These are phyloP conservation scores for Dioscorea zingiberensis DNA, from an alignment of 106 monocot genomes.

Conservation along the genomic window DNA sequence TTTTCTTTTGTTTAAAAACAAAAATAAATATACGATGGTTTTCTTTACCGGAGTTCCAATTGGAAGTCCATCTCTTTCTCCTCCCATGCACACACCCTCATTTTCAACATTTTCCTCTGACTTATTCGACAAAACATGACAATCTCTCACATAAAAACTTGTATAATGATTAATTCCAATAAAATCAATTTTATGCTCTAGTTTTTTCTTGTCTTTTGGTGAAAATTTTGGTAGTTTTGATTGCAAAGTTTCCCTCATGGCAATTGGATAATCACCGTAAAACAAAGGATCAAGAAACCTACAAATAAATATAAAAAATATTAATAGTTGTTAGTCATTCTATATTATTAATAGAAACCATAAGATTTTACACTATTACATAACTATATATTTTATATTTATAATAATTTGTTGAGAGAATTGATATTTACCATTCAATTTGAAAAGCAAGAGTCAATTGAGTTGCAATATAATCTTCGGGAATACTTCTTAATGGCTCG, in stretches of 20 bases:
- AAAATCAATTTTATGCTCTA: conserved; percentile 41
- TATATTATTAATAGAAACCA: background rate
- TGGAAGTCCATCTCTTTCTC: conserved; percentile 13
- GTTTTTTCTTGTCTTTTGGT: conserved; percentile 14
- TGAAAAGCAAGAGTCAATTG: too few species aligned
- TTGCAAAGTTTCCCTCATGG: conserved; percentile 25
- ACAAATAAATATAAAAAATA: background rate
- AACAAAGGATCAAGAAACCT: conserved; percentile 48
- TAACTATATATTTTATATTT: background rate
- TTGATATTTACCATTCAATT: conserved; percentile 28
- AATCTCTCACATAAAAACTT: conserved; percentile 36
- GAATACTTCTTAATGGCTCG: conserved; percentile 20
- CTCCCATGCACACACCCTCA: background rate
- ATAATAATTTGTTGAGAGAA: too few species aligned
- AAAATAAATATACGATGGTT: background rate
- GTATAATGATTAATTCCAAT: conserved; percentile 59
- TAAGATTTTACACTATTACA: background rate
- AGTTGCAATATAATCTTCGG: conserved; percentile 15
- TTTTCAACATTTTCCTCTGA: background rate
- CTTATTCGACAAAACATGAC: conserved; percentile 28
- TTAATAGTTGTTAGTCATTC: background rate
- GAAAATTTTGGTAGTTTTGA: conserved; percentile 35
- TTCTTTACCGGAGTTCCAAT: conserved; percentile 25
- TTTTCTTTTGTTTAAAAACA: background rate
- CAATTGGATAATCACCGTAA: conserved; percentile 37